Evolutionary conservation across 805 yeast genomes (phyloP).

Genomic region (Saccharomycopsis capsularis): DNA sequence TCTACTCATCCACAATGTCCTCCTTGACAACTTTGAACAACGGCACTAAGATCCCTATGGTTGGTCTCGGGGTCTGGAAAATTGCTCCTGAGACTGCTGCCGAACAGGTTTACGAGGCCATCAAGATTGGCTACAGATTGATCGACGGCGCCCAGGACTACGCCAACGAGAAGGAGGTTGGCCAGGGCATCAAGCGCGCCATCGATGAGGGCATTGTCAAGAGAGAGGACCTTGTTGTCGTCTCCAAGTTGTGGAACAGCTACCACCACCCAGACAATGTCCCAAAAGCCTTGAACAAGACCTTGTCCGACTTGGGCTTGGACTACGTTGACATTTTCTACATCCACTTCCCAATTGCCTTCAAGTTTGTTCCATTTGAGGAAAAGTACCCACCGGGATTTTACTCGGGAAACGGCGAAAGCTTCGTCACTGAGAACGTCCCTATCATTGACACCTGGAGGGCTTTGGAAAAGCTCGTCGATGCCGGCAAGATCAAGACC

Average conservation of each 20-base stretch:
- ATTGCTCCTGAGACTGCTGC: slow-evolving; percentile 60
- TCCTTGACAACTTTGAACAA: slow-evolving; percentile 39
- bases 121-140: slow-evolving; percentile 74
- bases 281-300: slow-evolving; percentile 53
- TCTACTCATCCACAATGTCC: slow-evolving; percentile 22
- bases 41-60: slow-evolving; percentile 65
- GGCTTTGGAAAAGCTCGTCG: slow-evolving; percentile 42
- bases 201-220: slow-evolving; percentile 62
- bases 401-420: slow-evolving; percentile 45
- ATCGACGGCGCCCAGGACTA: slow-evolving; percentile 69
- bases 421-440: slow-evolving; percentile 37
- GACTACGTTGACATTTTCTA: slow-evolving; percentile 79
- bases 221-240: slow-evolving; percentile 70
- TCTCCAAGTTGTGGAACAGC: slow-evolving; percentile 83
- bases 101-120: slow-evolving; percentile 73
- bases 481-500: slow-evolving; percentile 38
- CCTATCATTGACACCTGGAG: slow-evolving; percentile 46
- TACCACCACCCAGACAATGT: slow-evolving; percentile 76
- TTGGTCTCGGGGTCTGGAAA: slow-evolving; percentile 84
- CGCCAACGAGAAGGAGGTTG: slow-evolving; percentile 65
- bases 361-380: slow-evolving; percentile 72
- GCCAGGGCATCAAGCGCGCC: slow-evolving; percentile 58
- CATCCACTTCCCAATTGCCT: slow-evolving; percentile 88
- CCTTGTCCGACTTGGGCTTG: slow-evolving; percentile 61
- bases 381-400: slow-evolving; percentile 75